Conservation (phyloP, 2,329 filamentous ascomycete genomes). For the Sphaceloma murrayae region DNA sequence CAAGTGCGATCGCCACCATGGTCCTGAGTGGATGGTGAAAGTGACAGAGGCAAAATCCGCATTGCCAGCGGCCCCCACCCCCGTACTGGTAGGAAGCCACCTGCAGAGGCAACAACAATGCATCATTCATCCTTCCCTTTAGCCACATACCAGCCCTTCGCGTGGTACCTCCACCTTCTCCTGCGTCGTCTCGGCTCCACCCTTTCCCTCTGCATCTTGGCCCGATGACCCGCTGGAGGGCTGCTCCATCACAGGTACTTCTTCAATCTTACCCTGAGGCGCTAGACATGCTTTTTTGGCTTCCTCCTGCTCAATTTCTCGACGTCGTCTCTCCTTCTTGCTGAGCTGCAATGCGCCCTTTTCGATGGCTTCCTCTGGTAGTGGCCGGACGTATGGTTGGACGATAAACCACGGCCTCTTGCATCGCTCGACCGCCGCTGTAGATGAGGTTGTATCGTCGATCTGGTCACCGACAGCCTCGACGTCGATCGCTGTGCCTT, state of each 20-base stretch:
- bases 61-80: too few relatives aligned
- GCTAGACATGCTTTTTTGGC: constrained; percentile 24
- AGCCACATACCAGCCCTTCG: constrained; percentile 20
- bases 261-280: constrained; percentile 25
- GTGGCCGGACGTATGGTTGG: constrained; percentile 74
- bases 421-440: constrained; percentile 61
- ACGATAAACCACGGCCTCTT: constrained; percentile 82
- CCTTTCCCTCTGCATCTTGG: constrained; percentile 15
- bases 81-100: too few relatives aligned
- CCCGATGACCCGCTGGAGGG: too few relatives aligned
- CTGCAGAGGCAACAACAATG: too few relatives aligned
- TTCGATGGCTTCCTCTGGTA: constrained; percentile 78
- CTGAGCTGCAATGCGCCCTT: constrained; percentile 67
- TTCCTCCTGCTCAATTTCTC: constrained; percentile 30
- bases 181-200: constrained; percentile 1
- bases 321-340: constrained; percentile 50
- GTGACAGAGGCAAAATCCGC: too few relatives aligned
- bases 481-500: constrained; percentile 18
- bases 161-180: constrained; percentile 20
- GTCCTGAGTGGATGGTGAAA: too few relatives aligned
- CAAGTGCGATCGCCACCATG: too few relatives aligned
- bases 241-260: constrained; percentile 19
- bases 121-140: too few relatives aligned
- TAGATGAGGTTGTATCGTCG: constrained; percentile 26
- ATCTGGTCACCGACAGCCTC: constrained; percentile 23